phyloP scores from a whole-genome alignment of 179 eudicot species.

The Beta corolliflora region DNA sequence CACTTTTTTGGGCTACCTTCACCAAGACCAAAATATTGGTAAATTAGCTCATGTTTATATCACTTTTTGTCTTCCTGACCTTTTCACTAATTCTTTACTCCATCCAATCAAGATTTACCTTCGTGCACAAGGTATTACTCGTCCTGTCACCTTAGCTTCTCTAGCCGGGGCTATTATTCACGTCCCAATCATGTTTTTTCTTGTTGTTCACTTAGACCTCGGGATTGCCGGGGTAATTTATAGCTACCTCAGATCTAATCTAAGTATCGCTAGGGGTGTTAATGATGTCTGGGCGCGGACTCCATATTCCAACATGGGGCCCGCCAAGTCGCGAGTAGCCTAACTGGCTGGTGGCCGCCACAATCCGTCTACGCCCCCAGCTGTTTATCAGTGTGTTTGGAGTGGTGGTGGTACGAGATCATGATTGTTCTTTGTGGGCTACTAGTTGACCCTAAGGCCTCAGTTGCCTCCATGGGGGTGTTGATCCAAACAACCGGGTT shows the following conservation, averaged over 20 bases:
- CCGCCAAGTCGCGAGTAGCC: constrained; percentile 60
- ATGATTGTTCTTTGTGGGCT: constrained; percentile 87
- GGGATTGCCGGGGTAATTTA: constrained; percentile 76
- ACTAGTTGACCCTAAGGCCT: constrained; percentile 62
- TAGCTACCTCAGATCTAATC: constrained; percentile 64
- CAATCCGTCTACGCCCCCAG: no score
- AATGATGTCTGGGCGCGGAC: constrained; percentile 39
- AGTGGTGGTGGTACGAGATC: constrained; percentile 99
- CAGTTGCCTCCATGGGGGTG: constrained; percentile 88
- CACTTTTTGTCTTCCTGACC: constrained; percentile 63
- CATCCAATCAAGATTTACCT: constrained; percentile 84
- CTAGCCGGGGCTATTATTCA: constrained; percentile 63
- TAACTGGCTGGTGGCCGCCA: constrained; percentile 75
- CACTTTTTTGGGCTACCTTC: constrained; percentile 32
- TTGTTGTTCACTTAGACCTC: constrained; percentile 42
- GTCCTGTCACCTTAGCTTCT: constrained; percentile 71
- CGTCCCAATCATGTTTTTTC: constrained; percentile 47
- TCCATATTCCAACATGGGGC: constrained; percentile 63
- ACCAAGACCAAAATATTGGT: constrained; percentile 55
- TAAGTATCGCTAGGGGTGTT: constrained; percentile 42
- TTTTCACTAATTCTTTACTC: constrained; percentile 62
- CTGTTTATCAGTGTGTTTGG: constrained; percentile 79
- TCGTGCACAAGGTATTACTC: constrained; percentile 86
- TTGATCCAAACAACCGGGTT: constrained; percentile 83
- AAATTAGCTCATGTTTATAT: constrained; percentile 59